A percentile compares a stretch with the other conserved stretches of the same genome.
Evolutionary conservation across 2,329 filamentous ascomycete genomes (phyloP).

Genomic region (Epichloe hybrida): DNA sequence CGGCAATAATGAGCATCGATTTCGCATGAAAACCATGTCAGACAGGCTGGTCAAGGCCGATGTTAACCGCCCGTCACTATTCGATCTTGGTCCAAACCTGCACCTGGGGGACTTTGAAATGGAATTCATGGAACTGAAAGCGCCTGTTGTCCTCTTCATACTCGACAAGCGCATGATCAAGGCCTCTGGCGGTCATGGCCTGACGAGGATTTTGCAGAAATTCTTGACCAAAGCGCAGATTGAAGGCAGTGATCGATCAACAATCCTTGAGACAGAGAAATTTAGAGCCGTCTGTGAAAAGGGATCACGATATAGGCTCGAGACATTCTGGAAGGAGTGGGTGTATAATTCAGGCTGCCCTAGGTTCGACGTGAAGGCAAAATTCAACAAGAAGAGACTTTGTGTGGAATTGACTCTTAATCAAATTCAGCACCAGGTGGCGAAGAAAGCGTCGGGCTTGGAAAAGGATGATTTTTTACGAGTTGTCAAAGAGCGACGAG

Average conservation of each 20-base stretch:
- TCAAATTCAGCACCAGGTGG: constrained; percentile 49
- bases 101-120: constrained; percentile 72
- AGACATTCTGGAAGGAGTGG: constrained; percentile 91
- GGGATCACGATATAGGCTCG: constrained; percentile 71
- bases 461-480: constrained; percentile 74
- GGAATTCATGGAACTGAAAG: constrained; percentile 84
- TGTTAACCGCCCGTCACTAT: constrained; percentile 66
- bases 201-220: constrained; percentile 73
- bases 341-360: constrained; percentile 80
- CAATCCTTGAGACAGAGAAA: constrained; percentile 58
- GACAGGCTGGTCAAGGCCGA: constrained; percentile 75
- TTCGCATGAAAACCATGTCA: constrained; percentile 71
- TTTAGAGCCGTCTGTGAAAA: constrained; percentile 83
- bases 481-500: constrained; percentile 66
- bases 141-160: constrained; percentile 82
- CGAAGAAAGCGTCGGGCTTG: constrained; percentile 31
- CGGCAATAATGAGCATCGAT: constrained; percentile 90
- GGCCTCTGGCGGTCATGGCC: constrained; percentile 64
- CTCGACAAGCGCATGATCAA: constrained; percentile 85
- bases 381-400: constrained; percentile 95
- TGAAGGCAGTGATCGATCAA: constrained; percentile 45
- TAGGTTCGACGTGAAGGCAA: constrained; percentile 69
- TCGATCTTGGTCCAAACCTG: constrained; percentile 63
- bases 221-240: constrained; percentile 77
- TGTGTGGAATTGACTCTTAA: constrained; percentile 84